Evolutionary conservation across 345 rosid species (phyloP), one percentile per base, ranked within the genome.

Genomic region (Cardamine chenopodiifolia): DNA sequence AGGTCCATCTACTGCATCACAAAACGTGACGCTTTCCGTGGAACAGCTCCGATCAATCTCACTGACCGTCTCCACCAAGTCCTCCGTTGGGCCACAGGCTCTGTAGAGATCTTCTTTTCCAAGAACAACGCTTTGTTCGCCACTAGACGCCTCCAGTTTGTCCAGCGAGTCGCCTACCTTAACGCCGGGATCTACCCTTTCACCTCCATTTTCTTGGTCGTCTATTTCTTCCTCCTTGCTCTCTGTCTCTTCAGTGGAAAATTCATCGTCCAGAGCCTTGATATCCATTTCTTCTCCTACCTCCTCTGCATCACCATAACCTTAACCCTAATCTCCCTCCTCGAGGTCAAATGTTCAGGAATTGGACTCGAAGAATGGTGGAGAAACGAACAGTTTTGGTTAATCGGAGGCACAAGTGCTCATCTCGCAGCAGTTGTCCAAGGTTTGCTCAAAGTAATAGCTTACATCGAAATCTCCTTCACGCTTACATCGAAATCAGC

Each of bases 351-450:
- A 66, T 91, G 97, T 97, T 94, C 97, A 0, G 96, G 97, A 0
- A 79, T 94, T 0, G 89, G 82, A 6, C 84, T 93, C 0, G 98
- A 94, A 72, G 98, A 91, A 57, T 87, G 86, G 84, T 94, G 97
- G 98, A 83, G 96, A 23, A 94, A 94, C 6, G 96, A 94, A 85
- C 96, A 90, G 72, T 94, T 94, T 73, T 94, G 97, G 98, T 73
- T 87, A 1, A 94, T 94, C 10, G 98, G 98, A 8, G 97, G 98
- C 48, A 79, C 95, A 0, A 94, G 97, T 6, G 97, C 98, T 56
- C 97, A 91, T 81, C 85, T 94, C 0, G 89, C 76, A 7, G 96
- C 97, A 3, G 97, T 94, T 13, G 44, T 91, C 3, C 98, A 94
- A 68, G 98, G 98, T 1, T 84, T 91, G 26, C 87, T 94, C 0